These are phyloP conservation scores for Xylariaceae sp. DNA, from an alignment of 2,329 filamentous ascomycete species.

Conservation along the genomic window DNA sequence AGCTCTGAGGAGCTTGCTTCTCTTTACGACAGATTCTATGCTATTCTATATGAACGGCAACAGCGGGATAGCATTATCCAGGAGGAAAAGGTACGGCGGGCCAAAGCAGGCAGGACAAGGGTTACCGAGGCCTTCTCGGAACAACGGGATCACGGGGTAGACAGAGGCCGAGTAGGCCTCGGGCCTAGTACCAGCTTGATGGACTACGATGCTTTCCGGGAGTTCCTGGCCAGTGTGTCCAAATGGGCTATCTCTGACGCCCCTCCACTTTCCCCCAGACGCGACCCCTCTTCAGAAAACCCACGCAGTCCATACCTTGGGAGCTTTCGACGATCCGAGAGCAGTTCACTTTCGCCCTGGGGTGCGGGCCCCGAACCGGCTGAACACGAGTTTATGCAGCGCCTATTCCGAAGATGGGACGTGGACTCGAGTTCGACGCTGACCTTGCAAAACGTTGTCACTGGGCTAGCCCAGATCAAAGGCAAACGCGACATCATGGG, in stretches of 20 bases:
- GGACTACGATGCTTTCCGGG: constrained; percentile 94
- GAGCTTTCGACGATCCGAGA: constrained; percentile 42
- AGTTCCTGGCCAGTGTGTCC: constrained; percentile 82
- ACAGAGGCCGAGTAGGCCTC: constrained; percentile 80
- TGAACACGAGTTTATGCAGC: constrained; percentile 88
- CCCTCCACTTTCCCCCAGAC: constrained; percentile 48
- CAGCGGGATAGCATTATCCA: constrained; percentile 71
- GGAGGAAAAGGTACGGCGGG: constrained; percentile 62
- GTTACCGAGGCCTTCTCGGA: constrained; percentile 31
- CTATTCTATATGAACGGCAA: constrained; percentile 82
- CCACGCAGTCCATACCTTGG: constrained; percentile 53
- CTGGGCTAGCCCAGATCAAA: constrained; percentile 83
- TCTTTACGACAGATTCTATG: constrained; percentile 91
- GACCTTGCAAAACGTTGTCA: constrained; percentile 85
- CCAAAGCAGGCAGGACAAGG: constrained; percentile 54
- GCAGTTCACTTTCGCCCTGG: constrained; percentile 42
- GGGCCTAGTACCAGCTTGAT: constrained; percentile 87
- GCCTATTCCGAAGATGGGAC: constrained; percentile 86
- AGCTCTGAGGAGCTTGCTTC: constrained; percentile 79
- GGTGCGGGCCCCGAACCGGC: constrained; percentile 60
- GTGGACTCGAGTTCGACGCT: constrained; percentile 67
- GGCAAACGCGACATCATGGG: constrained; percentile 95
- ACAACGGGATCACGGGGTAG: constrained; percentile 47
- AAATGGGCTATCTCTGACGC: constrained; percentile 92
- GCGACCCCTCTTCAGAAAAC: constrained; percentile 39